Conservation (phyloP, 2,329 filamentous ascomycete species). For the Thielaviopsis punctulata region DNA sequence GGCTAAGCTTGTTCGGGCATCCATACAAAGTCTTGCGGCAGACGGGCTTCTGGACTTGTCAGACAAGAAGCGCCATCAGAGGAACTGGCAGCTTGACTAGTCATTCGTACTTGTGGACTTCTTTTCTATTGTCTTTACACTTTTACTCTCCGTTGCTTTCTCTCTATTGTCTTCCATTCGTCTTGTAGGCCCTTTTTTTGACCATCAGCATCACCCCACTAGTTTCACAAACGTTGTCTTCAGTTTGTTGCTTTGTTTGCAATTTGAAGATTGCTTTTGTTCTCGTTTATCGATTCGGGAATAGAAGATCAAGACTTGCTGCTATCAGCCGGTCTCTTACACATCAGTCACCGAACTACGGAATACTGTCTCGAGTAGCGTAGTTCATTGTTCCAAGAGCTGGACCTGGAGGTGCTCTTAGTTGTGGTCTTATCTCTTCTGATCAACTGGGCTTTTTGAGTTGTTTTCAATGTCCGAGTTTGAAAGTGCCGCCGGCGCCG, state of each 20-base stretch:
- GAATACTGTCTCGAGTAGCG: not conserved
- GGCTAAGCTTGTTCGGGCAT: not conserved
- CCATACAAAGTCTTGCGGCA: not conserved
- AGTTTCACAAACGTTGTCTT: not conserved
- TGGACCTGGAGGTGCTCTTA: not conserved
- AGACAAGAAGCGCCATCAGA: not conserved
- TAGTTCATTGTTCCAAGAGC: not conserved
- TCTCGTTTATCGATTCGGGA: not conserved
- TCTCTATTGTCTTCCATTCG: not conserved
- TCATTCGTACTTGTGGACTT: not conserved
- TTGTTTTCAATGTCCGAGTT: slow-evolving; percentile 5
- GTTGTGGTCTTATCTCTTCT: not conserved
- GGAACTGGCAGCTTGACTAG: not conserved
- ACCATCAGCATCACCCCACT: not conserved
- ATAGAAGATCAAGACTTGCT: not conserved
- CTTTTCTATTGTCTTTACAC: not conserved
- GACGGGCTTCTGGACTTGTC: not conserved
- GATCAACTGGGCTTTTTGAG: not conserved
- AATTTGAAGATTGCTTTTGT: not conserved
- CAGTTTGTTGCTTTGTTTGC: not conserved
- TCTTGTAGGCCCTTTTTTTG: not conserved
- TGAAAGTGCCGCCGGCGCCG: slow-evolving; percentile 19
- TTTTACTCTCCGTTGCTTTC: not conserved
- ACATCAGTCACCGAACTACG: not conserved
- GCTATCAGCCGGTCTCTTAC: not conserved